These are phyloP conservation scores for Prunella vulgaris DNA, from an alignment of 257 asterid genomes.

Conservation along the genomic window DNA sequence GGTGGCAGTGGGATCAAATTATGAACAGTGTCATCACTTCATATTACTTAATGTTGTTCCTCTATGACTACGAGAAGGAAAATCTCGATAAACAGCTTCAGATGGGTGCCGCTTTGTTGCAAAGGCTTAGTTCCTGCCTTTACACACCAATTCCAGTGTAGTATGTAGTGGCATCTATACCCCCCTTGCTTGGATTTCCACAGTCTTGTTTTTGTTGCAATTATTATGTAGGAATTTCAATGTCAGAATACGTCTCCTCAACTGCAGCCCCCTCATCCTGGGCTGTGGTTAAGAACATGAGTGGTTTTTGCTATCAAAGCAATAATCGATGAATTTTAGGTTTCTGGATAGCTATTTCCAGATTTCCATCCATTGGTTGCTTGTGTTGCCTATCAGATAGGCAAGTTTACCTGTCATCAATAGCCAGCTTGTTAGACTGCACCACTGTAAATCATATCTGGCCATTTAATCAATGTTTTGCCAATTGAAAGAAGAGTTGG, in stretches of 20 bases:
- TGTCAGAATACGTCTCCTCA: background rate
- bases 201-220: background rate
- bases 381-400: background rate
- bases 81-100: background rate
- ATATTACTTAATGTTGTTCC: too few species aligned
- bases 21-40: too few species aligned
- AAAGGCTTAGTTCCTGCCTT: background rate
- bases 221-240: background rate
- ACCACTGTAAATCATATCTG: background rate
- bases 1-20: background rate
- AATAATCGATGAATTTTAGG: background rate
- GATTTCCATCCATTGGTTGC: background rate
- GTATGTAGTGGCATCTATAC: background rate
- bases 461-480: background rate
- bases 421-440: background rate
- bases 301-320: background rate
- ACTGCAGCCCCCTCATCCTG: background rate
- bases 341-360: background rate
- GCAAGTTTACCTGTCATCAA: background rate
- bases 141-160: background rate
- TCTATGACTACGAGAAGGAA: background rate
- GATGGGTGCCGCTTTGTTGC: background rate
- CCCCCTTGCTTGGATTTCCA: background rate
- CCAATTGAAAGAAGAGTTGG: background rate
- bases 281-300: background rate